phyloP scores from a whole-genome alignment of 257 asterid species.

The Gentiana macrophylla region DNA sequence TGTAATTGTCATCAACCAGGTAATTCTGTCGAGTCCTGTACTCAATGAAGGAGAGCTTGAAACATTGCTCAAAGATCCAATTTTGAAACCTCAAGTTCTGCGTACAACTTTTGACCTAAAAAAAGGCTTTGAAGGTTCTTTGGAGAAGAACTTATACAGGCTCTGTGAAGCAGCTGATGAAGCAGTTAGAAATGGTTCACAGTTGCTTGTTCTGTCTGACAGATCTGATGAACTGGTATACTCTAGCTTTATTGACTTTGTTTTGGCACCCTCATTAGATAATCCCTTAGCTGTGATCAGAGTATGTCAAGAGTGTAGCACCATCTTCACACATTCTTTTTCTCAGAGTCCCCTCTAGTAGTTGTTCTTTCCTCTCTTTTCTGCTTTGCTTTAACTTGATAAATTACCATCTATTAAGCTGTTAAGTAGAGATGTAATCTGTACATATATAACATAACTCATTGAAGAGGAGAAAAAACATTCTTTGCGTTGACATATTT shows the following conservation, averaged over 20 bases:
- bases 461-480: too few species aligned
- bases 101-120: conserved; percentile 70
- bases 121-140: conserved; percentile 87
- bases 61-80: conserved; percentile 70
- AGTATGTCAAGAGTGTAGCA: not conserved
- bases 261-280: conserved; percentile 3
- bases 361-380: not conserved
- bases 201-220: conserved; percentile 93
- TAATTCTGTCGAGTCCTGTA: conserved; percentile 77
- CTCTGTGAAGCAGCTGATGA: conserved; percentile 99
- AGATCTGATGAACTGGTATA: conserved; percentile 91
- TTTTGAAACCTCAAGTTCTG: conserved; percentile 66
- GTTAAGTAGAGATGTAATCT: too few species aligned
- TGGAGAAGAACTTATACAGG: conserved; percentile 58
- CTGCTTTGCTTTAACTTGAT: not conserved
- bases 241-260: conserved; percentile 11
- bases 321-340: too few species aligned
- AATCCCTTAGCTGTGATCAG: too few species aligned
- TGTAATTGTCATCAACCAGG: conserved; percentile 31
- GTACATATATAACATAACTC: too few species aligned
- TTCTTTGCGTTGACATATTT: not conserved
- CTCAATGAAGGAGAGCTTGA: conserved; percentile 97
- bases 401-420: too few species aligned
- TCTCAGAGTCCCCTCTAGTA: not conserved
- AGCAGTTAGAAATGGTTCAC: conserved; percentile 97